A percentile compares a stretch with the other conserved stretches of the same genome.
These are phyloP conservation scores for Aspergillus versicolor DNA, from an alignment of 2,329 filamentous ascomycete species.

Conservation along the genomic window DNA sequence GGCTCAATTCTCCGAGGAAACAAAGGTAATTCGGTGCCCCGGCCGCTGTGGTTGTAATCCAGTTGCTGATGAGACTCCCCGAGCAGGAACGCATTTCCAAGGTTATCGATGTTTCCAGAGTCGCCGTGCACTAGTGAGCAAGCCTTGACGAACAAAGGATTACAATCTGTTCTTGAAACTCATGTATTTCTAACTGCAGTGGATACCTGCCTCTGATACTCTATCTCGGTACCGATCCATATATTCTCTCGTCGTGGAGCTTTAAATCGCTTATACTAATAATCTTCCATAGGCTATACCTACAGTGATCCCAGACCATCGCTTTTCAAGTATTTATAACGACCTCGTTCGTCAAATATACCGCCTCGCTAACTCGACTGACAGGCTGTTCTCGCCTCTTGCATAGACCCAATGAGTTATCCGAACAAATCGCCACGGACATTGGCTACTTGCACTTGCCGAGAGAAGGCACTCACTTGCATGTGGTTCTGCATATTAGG, in stretches of 20 bases:
- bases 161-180: constrained; percentile 11
- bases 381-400: constrained; percentile 42
- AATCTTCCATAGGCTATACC: constrained; percentile 69
- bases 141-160: background rate
- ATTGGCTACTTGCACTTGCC: background rate
- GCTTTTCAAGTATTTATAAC: constrained; percentile 61
- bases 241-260: background rate
- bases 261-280: constrained; percentile 14
- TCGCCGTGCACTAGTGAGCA: constrained; percentile 91
- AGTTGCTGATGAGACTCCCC: constrained; percentile 13
- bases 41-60: constrained; percentile 3
- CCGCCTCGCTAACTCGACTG: background rate
- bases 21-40: constrained; percentile 65
- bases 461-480: background rate
- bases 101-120: constrained; percentile 89
- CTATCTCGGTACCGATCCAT: constrained; percentile 74
- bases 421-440: background rate
- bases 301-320: constrained; percentile 89
- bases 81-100: constrained; percentile 91
- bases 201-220: constrained; percentile 96
- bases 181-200: constrained; percentile 48
- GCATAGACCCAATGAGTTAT: constrained; percentile 31
- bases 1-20: constrained; percentile 85
- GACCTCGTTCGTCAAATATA: constrained; percentile 27
- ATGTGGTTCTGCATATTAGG: background rate